Evolutionary conservation across 306 rosid species (phyloP).

Genomic region (Acmispon strigosus): DNA sequence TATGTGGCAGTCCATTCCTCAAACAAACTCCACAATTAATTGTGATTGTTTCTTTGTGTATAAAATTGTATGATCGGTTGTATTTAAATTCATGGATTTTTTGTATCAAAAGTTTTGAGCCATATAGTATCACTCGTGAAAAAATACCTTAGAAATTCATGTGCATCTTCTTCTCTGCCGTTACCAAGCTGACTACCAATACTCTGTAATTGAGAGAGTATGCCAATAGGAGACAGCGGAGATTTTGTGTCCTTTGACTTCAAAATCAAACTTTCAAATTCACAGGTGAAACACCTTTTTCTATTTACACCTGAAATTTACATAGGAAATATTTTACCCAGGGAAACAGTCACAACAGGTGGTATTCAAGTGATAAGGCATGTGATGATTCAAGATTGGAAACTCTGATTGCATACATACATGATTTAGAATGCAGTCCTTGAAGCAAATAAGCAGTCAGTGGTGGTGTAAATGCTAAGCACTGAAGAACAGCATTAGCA

Average conservation of each 20-base stretch:
- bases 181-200: slow-evolving; percentile 80
- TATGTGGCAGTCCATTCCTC: no score
- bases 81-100: no score
- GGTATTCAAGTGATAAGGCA: neutral
- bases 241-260: slow-evolving; percentile 67
- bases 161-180: slow-evolving; percentile 98
- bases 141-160: slow-evolving; percentile 79
- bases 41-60: no score
- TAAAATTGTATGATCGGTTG: no score
- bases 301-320: slow-evolving; percentile 58
- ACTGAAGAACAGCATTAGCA: slow-evolving; percentile 94
- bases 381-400: slow-evolving; percentile 9
- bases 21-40: no score
- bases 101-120: no score
- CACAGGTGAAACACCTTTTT: slow-evolving; percentile 82
- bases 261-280: slow-evolving; percentile 69
- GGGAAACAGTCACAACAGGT: slow-evolving; percentile 7
- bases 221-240: slow-evolving; percentile 61
- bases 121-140: no score
- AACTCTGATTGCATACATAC: slow-evolving; percentile 39
- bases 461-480: slow-evolving; percentile 92
- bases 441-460: slow-evolving; percentile 87
- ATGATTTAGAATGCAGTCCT: slow-evolving; percentile 73
- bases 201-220: slow-evolving; percentile 67
- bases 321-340: slow-evolving; percentile 8